Evolutionary conservation across 495 filamentous ascomycete genomes (phyloP).

Genomic region (Podospora pseudoanserina): DNA sequence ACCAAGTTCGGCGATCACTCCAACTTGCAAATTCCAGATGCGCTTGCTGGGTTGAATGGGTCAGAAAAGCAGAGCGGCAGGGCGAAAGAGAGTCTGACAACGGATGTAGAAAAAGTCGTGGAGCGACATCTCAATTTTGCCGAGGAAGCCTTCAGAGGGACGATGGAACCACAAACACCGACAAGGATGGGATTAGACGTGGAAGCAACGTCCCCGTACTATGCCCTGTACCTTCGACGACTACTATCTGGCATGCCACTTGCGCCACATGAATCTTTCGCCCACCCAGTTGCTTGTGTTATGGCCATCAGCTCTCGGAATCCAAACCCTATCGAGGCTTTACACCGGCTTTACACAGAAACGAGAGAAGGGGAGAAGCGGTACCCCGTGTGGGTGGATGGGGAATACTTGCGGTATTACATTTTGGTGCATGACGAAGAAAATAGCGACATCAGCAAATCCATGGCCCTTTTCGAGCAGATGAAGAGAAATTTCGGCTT

Average conservation of each 20-base stretch:
- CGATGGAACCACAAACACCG: conserved; percentile 33
- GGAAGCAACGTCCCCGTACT: conserved; percentile 59
- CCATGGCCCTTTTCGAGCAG: conserved; percentile 83
- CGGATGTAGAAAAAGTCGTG: conserved; percentile 50
- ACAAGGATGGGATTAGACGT: conserved; percentile 35
- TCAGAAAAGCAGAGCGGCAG: conserved; percentile 19
- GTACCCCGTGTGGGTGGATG: conserved; percentile 77
- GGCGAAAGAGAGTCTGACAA: conserved; percentile 11
- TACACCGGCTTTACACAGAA: conserved; percentile 74
- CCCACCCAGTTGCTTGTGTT: conserved; percentile 92
- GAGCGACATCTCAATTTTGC: conserved; percentile 51
- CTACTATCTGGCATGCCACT: conserved; percentile 73
- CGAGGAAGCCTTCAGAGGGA: conserved; percentile 45
- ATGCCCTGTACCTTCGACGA: conserved; percentile 75
- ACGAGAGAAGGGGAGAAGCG: conserved; percentile 64
- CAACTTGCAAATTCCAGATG: conserved; percentile 40
- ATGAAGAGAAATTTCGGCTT: conserved; percentile 97
- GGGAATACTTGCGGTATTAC: conserved; percentile 91
- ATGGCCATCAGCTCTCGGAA: conserved; percentile 92
- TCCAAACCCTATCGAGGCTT: conserved; percentile 71
- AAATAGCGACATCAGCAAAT: conserved; percentile 82
- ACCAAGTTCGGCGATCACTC: conserved; percentile 61
- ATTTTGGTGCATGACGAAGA: conserved; percentile 98
- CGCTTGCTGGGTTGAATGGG: conserved; percentile 31
- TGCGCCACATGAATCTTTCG: conserved; percentile 84